Conservation (phyloP, 768 basidiomycete genomes). For the Chlorophyllum brunneum region DNA sequence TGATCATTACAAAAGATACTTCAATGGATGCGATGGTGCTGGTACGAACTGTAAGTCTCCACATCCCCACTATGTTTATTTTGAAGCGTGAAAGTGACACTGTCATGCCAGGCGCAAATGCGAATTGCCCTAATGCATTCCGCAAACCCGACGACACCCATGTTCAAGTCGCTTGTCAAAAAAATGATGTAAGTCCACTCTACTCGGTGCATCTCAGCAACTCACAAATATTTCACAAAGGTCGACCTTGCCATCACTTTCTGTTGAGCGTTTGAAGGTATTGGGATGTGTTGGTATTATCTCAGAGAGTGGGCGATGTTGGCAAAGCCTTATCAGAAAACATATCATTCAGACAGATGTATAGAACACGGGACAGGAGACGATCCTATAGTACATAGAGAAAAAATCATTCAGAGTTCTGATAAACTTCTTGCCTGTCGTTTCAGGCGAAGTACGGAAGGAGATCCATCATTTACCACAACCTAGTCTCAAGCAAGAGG, state of each 20-base stretch:
- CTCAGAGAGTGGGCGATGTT: no score
- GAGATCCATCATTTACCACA: conserved; percentile 59
- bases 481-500: conserved; percentile 79
- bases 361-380: no score
- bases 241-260: conserved; percentile 27
- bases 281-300: no score
- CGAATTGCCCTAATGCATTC: conserved; percentile 36
- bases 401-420: no score
- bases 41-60: conserved; percentile 38
- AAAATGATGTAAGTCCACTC: conserved; percentile 26
- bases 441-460: conserved; percentile 1
- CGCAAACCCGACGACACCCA: conserved; percentile 27
- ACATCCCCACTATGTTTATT: not conserved
- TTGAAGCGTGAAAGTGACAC: no score
- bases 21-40: conserved; percentile 36
- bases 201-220: not conserved
- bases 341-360: not conserved
- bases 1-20: conserved; percentile 29
- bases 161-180: conserved; percentile 36
- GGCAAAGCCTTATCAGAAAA: no score
- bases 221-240: conserved; percentile 15
- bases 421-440: not conserved
- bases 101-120: conserved; percentile 25
- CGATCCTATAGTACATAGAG: no score
- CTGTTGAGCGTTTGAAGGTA: not conserved